Conservation (phyloP, 139 green algal genomes). For the Desmodesmus armatus region DNA sequence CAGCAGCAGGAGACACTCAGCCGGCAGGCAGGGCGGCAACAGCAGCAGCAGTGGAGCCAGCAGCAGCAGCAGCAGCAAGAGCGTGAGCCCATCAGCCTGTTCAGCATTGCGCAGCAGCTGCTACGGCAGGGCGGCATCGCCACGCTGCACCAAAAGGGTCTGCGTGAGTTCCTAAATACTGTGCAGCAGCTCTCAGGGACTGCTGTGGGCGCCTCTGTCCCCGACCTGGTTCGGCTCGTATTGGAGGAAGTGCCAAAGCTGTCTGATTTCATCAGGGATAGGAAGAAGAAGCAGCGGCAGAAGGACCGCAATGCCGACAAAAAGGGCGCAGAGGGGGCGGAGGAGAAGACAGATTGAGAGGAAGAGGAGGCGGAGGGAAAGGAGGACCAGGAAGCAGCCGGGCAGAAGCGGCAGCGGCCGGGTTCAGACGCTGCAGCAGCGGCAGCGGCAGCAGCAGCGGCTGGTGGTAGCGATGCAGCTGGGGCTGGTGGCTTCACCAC, state of each 20-base stretch:
- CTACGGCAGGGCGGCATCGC: background rate
- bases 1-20: background rate
- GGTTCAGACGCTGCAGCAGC: background rate
- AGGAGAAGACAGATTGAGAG: background rate
- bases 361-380: background rate
- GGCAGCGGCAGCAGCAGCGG: background rate
- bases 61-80: constrained; percentile 16
- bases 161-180: background rate
- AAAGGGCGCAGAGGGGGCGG: background rate
- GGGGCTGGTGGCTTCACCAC: background rate
- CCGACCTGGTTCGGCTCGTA: background rate
- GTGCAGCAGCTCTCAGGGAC: background rate
- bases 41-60: background rate
- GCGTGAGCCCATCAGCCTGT: background rate
- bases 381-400: background rate
- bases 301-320: no score
- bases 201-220: background rate
- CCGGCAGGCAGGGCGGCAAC: background rate
- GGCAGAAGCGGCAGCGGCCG: background rate
- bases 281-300: background rate
- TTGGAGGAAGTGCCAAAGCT: background rate
- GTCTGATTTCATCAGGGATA: background rate
- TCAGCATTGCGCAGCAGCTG: background rate
- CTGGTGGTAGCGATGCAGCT: background rate
- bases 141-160: background rate